These are phyloP conservation scores for Cenococcum geophilum DNA, from an alignment of 495 filamentous ascomycete genomes.

Conservation along the genomic window DNA sequence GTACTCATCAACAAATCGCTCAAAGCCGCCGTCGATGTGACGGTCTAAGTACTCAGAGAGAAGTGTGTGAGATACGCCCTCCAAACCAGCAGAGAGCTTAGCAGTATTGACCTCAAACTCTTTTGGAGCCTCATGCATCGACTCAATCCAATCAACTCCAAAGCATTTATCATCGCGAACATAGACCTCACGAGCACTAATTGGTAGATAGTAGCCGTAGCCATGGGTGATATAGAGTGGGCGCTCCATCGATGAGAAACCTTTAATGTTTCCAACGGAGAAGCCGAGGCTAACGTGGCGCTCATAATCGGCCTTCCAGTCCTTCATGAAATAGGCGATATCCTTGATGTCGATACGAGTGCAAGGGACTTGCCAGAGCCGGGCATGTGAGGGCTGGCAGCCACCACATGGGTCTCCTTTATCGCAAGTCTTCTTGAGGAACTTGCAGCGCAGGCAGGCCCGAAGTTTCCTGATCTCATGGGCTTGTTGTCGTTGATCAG, in stretches of 20 bases:
- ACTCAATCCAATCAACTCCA: constrained; percentile 83
- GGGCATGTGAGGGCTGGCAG: constrained; percentile 86
- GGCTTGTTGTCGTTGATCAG: constrained; percentile 91
- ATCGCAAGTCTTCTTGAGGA: constrained; percentile 96
- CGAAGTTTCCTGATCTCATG: constrained; percentile 88
- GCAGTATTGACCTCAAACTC: constrained; percentile 80
- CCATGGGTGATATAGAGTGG: constrained; percentile 56
- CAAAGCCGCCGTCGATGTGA: constrained; percentile 82
- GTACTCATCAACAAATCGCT: constrained; percentile 87
- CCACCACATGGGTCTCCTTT: constrained; percentile 90
- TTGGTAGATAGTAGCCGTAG: constrained; percentile 80
- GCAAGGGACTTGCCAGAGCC: constrained; percentile 91
- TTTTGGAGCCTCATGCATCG: constrained; percentile 60
- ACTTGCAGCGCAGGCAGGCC: constrained; percentile 92
- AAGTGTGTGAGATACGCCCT: constrained; percentile 68
- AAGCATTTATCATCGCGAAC: constrained; percentile 90
- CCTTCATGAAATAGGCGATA: constrained; percentile 95
- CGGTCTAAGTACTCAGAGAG: constrained; percentile 86
- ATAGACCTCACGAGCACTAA: constrained; percentile 83
- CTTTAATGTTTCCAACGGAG: constrained; percentile 88
- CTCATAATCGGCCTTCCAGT: constrained; percentile 93
- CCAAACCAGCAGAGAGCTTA: constrained; percentile 74
- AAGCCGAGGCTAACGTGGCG: constrained; percentile 79
- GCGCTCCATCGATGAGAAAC: constrained; percentile 73
- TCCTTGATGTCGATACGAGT: constrained; percentile 96